A percentile compares a stretch with the other conserved stretches of the same genome.
Evolutionary conservation across 257 asterid genomes (phyloP).

Genomic region (Gentiana dahurica): DNA sequence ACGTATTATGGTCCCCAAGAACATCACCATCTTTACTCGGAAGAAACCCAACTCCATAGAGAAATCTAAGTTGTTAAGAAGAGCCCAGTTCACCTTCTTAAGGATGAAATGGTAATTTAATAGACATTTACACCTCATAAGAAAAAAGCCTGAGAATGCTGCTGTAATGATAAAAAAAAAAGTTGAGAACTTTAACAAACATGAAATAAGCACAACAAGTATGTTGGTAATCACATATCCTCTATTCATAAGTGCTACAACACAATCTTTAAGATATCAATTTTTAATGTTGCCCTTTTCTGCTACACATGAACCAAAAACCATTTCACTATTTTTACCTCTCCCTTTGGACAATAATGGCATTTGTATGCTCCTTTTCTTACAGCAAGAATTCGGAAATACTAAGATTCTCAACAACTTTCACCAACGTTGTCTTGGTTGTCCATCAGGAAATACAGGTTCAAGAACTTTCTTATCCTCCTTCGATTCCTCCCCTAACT

Average conservation of each 20-base stretch:
- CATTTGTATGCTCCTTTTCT: not conserved
- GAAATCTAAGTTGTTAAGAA: too few relatives aligned
- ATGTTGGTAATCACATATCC: too few relatives aligned
- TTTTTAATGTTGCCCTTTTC: too few relatives aligned
- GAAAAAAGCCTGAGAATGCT: slow-evolving; percentile 10
- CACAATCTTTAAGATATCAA: too few relatives aligned
- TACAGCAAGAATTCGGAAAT: not conserved
- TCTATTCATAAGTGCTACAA: too few relatives aligned
- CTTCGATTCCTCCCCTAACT: slow-evolving; percentile 30
- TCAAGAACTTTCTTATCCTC: slow-evolving; percentile 34
- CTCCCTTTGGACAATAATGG: not conserved
- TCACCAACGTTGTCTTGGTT: slow-evolving; percentile 90
- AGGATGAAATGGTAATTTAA: too few relatives aligned
- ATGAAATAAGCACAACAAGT: slow-evolving; percentile 7
- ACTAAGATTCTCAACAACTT: not conserved
- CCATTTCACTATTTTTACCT: not conserved
- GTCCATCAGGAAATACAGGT: slow-evolving; percentile 84
- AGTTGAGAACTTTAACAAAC: slow-evolving; percentile 7
- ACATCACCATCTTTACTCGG: too few relatives aligned
- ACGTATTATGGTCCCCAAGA: too few relatives aligned
- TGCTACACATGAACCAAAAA: not conserved
- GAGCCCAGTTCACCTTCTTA: too few relatives aligned
- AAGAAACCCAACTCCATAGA: too few relatives aligned
- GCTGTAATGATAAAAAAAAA: slow-evolving; percentile 4
- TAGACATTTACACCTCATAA: too few relatives aligned